Evolutionary conservation across 2,329 filamentous ascomycete species (phyloP).

Genomic region (Boeremia exigua): DNA sequence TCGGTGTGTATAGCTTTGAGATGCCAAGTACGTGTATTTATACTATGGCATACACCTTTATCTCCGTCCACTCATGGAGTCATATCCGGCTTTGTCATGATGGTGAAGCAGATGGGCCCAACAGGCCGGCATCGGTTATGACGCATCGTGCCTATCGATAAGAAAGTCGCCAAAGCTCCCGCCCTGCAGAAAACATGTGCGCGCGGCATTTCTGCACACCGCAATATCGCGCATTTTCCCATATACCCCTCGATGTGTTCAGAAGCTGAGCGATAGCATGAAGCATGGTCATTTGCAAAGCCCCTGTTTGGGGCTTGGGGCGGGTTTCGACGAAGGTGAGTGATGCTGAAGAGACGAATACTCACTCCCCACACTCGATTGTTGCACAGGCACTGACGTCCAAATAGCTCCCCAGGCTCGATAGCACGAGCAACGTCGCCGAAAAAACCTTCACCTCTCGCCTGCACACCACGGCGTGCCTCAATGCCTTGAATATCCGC

Average conservation of each 20-base stretch:
- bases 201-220: constrained; percentile 12
- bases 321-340: constrained; percentile 31
- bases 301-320: constrained; percentile 44
- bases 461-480: constrained; percentile 21
- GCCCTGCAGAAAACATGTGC: constrained; percentile 15
- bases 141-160: constrained; percentile 31
- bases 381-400: constrained; percentile 16
- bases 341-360: constrained; percentile 1
- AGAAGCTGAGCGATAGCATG: constrained; percentile 38
- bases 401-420: constrained; percentile 26
- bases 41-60: background rate
- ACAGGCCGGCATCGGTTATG: constrained; percentile 16
- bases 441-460: constrained; percentile 6
- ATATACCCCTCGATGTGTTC: constrained; percentile 15
- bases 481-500: constrained; percentile 21
- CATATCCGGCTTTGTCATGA: constrained; percentile 16
- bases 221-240: constrained; percentile 9
- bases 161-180: constrained; percentile 13
- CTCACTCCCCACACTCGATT: constrained; percentile 6
- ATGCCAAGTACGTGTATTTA: constrained; percentile 1
- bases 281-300: constrained; percentile 48
- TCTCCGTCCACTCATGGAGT: constrained; percentile 3
- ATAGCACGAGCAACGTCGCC: constrained; percentile 23
- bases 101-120: background rate
- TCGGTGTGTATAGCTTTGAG: background rate